Conservation (phyloP, 2,329 filamentous ascomycete species). For the Akanthomyces dipterigenus region DNA sequence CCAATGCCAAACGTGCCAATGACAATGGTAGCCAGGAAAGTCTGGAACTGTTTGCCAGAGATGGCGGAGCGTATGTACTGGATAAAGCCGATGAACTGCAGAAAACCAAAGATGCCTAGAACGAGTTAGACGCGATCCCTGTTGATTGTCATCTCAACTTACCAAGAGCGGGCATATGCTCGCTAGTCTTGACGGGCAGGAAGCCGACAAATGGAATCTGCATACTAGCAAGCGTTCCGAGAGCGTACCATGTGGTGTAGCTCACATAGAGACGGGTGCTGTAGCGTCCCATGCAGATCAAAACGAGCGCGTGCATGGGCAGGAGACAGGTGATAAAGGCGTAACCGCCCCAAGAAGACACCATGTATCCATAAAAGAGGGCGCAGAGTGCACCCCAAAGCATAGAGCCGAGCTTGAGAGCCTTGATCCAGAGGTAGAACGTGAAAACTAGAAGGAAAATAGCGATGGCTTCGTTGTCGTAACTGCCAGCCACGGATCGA, state of each 20-base stretch:
- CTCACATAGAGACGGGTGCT: conserved; percentile 91
- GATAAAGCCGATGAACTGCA: conserved; percentile 88
- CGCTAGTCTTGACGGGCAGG: conserved; percentile 89
- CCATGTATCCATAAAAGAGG: conserved; percentile 99
- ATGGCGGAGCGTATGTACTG: conserved; percentile 86
- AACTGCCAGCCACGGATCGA: conserved; percentile 92
- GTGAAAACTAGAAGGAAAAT: conserved; percentile 98
- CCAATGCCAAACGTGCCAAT: conserved; percentile 67
- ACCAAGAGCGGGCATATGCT: conserved; percentile 97
- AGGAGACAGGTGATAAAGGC: conserved; percentile 98
- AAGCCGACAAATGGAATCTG: conserved; percentile 99
- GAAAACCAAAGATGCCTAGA: conserved; percentile 83
- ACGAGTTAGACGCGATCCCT: background rate
- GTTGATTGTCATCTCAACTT: conserved; percentile 25
- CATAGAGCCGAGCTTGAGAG: conserved; percentile 90
- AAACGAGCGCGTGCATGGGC: conserved; percentile 85
- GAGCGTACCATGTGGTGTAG: conserved; percentile 96
- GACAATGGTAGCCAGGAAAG: conserved; percentile 71
- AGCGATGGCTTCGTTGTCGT: conserved; percentile 98
- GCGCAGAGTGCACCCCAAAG: conserved; percentile 94
- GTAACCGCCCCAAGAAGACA: conserved; percentile 98
- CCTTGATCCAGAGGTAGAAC: conserved; percentile 99
- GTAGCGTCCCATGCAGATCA: conserved; percentile 95
- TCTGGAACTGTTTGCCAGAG: conserved; percentile 89
- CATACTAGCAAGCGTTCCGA: conserved; percentile 96